phyloP scores from a whole-genome alignment of 2,329 filamentous ascomycete genomes.

The Penicillium fuscoglaucum region DNA sequence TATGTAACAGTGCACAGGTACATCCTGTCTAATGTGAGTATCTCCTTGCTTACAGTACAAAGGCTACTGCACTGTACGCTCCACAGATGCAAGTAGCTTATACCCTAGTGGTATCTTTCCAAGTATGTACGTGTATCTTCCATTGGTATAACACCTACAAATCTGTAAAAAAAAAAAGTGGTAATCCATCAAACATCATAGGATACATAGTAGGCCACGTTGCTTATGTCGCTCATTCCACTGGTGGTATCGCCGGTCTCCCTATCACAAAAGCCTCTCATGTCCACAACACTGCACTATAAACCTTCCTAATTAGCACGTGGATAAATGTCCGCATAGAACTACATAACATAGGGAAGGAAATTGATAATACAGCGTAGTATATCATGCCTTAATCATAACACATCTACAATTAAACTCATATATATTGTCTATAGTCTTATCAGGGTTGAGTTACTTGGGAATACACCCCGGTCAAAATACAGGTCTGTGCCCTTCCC shows the following conservation, averaged over 20 bases:
- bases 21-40: not conserved
- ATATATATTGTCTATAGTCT: not conserved
- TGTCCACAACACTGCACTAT: not conserved
- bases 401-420: not conserved
- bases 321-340: not conserved
- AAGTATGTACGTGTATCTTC: no score
- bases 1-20: not conserved
- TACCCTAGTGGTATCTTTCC: not conserved
- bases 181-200: not conserved
- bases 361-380: not conserved
- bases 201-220: not conserved
- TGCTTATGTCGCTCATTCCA: not conserved
- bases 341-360: not conserved
- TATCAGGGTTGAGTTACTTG: not conserved
- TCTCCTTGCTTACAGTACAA: not conserved
- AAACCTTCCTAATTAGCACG: not conserved
- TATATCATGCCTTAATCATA: not conserved
- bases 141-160: no score
- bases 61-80: not conserved
- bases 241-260: conserved; percentile 7
- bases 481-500: not conserved
- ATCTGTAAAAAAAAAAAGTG: not conserved
- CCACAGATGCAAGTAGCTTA: not conserved
- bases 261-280: not conserved
- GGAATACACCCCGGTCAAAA: not conserved